Percentiles rank a stretch among this genome's conserved stretches.
Conservation (phyloP, 306 rosid genomes). For the Glycine latifolia region DNA sequence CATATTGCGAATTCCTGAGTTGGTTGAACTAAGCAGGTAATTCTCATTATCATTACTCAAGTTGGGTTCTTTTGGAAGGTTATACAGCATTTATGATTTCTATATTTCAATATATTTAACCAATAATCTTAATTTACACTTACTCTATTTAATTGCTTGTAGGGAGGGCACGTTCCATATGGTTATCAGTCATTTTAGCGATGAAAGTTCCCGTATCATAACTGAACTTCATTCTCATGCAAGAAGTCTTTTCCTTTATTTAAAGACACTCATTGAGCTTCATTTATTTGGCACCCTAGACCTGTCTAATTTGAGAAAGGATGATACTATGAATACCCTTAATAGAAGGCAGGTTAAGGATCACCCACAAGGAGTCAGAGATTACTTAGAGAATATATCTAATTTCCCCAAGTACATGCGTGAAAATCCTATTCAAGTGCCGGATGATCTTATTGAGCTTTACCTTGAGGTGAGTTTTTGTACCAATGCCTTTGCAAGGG, state of each 20-base stretch:
- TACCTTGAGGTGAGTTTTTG: conserved; percentile 80
- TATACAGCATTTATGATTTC: conserved; percentile 28
- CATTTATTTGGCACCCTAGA: conserved; percentile 83
- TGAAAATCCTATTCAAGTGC: conserved; percentile 74
- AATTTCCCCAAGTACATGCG: conserved; percentile 80
- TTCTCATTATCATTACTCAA: conserved; percentile 26
- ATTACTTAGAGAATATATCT: conserved; percentile 77
- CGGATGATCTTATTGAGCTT: conserved; percentile 92
- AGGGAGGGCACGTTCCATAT: conserved; percentile 84
- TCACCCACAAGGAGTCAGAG: conserved; percentile 61
- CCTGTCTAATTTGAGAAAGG: conserved; percentile 68
- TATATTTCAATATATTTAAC: conserved; percentile 29
- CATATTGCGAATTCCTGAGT: conserved; percentile 74
- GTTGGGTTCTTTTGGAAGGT: conserved; percentile 28
- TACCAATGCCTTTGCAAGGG: conserved; percentile 12
- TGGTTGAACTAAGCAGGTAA: conserved; percentile 84
- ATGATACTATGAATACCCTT: conserved; percentile 47
- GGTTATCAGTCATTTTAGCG: conserved; percentile 72
- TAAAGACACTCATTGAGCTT: conserved; percentile 87
- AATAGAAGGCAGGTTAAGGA: conserved; percentile 58
- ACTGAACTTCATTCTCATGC: conserved; percentile 76
- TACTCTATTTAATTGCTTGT: conserved; percentile 46
- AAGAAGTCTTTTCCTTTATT: conserved; percentile 85
- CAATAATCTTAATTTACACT: conserved; percentile 39
- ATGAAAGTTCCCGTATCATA: conserved; percentile 72